Percentiles rank a stretch among this genome's conserved stretches.
Conservation (phyloP, 2,329 filamentous ascomycete genomes). For the Fusarium nisikadoi region DNA sequence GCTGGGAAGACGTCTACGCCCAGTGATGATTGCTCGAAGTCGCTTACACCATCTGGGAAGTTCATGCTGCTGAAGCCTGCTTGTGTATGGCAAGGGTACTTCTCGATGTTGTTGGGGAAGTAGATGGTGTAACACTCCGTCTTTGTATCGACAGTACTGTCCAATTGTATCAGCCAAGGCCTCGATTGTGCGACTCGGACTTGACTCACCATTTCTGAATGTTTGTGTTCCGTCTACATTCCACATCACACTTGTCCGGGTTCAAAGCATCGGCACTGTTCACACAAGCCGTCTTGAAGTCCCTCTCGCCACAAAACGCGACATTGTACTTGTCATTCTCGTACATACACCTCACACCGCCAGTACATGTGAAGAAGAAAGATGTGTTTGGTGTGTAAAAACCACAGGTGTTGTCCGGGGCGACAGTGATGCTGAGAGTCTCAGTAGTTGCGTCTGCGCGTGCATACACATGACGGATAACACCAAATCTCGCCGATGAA, state of each 20-base stretch:
- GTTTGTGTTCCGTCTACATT: slow-evolving; percentile 24
- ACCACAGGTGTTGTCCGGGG: slow-evolving; percentile 22
- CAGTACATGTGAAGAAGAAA: slow-evolving; percentile 15
- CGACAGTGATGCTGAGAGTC: slow-evolving; percentile 5
- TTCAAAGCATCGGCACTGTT: slow-evolving; percentile 10
- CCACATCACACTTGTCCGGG: slow-evolving; percentile 16
- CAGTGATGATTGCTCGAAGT: neutral
- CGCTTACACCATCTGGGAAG: slow-evolving; percentile 2
- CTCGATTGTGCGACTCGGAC: neutral
- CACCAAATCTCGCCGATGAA: slow-evolving; percentile 1
- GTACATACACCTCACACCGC: slow-evolving; percentile 17
- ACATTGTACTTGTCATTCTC: slow-evolving; percentile 32
- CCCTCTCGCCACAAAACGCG: slow-evolving; percentile 14
- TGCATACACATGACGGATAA: slow-evolving; percentile 2
- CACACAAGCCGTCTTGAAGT: slow-evolving; percentile 21
- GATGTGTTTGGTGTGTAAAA: slow-evolving; percentile 2
- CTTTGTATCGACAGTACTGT: slow-evolving; percentile 4
- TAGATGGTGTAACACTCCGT: slow-evolving; percentile 25
- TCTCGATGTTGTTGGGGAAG: slow-evolving; percentile 14
- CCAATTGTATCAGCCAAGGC: neutral
- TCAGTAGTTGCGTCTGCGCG: slow-evolving; percentile 19
- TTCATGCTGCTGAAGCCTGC: slow-evolving; percentile 19
- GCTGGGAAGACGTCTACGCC: slow-evolving; percentile 12
- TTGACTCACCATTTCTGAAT: slow-evolving; percentile 26
- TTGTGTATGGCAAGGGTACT: slow-evolving; percentile 4